A percentile compares a stretch with the other conserved stretches of the same genome.
These are phyloP conservation scores for Penicillium tannophilum DNA, from an alignment of 495 filamentous ascomycete genomes.

Conservation along the genomic window DNA sequence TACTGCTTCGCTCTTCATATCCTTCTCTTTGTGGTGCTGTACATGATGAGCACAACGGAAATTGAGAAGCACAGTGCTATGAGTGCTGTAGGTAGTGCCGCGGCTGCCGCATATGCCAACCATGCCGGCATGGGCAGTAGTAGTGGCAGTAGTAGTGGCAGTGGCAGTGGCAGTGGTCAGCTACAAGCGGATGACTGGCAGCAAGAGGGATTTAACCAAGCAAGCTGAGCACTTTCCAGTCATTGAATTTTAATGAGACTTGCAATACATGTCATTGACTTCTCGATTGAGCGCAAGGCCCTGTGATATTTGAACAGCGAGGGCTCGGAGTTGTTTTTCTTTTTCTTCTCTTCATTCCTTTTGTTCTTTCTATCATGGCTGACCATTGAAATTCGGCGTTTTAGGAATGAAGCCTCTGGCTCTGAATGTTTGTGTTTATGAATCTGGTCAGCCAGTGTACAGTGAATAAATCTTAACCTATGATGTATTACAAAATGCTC, in stretches of 20 bases:
- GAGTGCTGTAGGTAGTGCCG: slow-evolving; percentile 44
- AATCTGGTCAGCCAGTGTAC: slow-evolving; percentile 15
- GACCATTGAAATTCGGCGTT: slow-evolving; percentile 25
- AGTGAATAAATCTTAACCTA: slow-evolving; percentile 9
- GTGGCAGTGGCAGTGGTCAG: slow-evolving; percentile 33
- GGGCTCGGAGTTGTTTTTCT: slow-evolving; percentile 22
- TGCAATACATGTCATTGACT: slow-evolving; percentile 2
- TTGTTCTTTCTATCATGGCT: slow-evolving; percentile 15
- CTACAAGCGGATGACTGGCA: slow-evolving; percentile 62
- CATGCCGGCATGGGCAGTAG: slow-evolving; percentile 34
- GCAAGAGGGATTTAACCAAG: slow-evolving; percentile 57
- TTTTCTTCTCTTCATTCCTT: slow-evolving; percentile 9
- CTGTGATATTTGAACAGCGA: slow-evolving; percentile 24
- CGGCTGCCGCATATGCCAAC: slow-evolving; percentile 44
- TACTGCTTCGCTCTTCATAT: slow-evolving; percentile 91
- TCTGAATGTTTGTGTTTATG: slow-evolving; percentile 15
- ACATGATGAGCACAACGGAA: slow-evolving; percentile 72
- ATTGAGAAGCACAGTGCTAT: slow-evolving; percentile 57
- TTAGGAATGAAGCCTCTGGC: slow-evolving; percentile 8
- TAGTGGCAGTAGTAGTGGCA: slow-evolving; percentile 35
- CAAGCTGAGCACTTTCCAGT: slow-evolving; percentile 17
- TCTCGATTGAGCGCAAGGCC: slow-evolving; percentile 4
- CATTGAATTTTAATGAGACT: neutral
- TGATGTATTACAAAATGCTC: too few relatives aligned
- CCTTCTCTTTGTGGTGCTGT: slow-evolving; percentile 82